phyloP scores from a whole-genome alignment of 306 rosid genomes.

The Pyrus pyrifolia region DNA sequence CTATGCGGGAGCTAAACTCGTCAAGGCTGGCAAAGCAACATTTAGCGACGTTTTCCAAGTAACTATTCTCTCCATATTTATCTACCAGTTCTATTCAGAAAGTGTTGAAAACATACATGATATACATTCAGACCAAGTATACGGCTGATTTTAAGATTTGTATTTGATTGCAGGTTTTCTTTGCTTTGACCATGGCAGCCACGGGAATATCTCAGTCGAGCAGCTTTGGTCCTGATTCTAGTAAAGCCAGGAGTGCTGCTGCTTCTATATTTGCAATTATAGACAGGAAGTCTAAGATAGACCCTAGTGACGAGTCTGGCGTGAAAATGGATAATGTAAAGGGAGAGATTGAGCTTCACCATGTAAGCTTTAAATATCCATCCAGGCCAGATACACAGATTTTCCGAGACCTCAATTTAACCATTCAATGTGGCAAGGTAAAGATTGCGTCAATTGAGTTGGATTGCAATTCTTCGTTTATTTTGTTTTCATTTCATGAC shows the following conservation, averaged over 20 bases:
- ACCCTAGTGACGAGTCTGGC: conserved; percentile 62
- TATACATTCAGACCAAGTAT: background rate
- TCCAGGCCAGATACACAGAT: conserved; percentile 70
- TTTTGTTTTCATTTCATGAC: background rate
- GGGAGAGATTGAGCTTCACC: conserved; percentile 57
- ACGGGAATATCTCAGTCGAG: conserved; percentile 56
- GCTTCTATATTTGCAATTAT: conserved; percentile 58
- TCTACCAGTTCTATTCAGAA: background rate
- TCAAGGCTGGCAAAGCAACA: conserved; percentile 40
- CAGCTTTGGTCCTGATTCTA: conserved; percentile 49
- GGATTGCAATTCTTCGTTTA: background rate
- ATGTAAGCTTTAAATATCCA: conserved; percentile 69
- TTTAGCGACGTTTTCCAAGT: conserved; percentile 64
- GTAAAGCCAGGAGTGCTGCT: conserved; percentile 53
- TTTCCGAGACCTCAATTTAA: conserved; percentile 57
- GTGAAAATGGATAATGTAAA: conserved; percentile 40
- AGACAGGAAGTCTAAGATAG: conserved; percentile 51
- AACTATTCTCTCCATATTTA: background rate
- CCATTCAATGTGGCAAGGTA: conserved; percentile 78
- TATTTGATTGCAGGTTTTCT: conserved; percentile 54
- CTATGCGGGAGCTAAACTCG: conserved; percentile 70
- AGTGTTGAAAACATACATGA: background rate
- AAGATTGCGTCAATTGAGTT: background rate
- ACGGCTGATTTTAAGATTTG: background rate
- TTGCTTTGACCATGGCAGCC: conserved; percentile 81